These are phyloP conservation scores for Trifolium subterraneum DNA, from an alignment of 306 rosid species.

Conservation along the genomic window DNA sequence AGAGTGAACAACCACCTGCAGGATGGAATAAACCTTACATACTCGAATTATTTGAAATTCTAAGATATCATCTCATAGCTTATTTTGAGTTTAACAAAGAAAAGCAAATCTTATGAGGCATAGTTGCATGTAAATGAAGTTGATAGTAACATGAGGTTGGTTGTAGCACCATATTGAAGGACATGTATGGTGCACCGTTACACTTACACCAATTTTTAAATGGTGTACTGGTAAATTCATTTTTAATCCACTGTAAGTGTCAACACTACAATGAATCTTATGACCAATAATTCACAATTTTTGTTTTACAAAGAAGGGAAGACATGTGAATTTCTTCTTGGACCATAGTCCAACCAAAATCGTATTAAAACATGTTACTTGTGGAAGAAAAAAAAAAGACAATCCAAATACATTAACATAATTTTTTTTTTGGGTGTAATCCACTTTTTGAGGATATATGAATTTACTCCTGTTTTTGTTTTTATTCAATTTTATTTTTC, in stretches of 20 bases:
- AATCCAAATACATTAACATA: too few species aligned
- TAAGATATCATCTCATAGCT: constrained; percentile 7
- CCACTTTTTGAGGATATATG: too few species aligned
- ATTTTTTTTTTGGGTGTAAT: too few species aligned
- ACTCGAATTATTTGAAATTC: constrained; percentile 8
- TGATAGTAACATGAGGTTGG: background rate
- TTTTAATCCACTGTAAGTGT: background rate
- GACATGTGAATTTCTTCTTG: background rate
- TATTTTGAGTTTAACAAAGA: background rate
- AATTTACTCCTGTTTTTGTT: too few species aligned
- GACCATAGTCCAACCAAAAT: background rate
- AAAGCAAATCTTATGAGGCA: background rate
- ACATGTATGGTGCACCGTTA: background rate
- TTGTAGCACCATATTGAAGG: background rate
- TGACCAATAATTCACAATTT: background rate
- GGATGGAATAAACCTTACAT: constrained; percentile 30
- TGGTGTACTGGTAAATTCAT: constrained; percentile 5
- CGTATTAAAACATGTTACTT: too few species aligned
- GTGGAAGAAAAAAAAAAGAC: too few species aligned
- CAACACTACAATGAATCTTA: background rate
- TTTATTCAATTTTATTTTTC: too few species aligned
- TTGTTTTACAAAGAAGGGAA: background rate
- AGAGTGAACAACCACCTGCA: constrained; percentile 51
- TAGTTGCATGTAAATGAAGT: background rate
- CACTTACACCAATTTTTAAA: constrained; percentile 8